Conservation (phyloP, 2,329 filamentous ascomycete species). For the Neocatenulostroma microsporum region DNA sequence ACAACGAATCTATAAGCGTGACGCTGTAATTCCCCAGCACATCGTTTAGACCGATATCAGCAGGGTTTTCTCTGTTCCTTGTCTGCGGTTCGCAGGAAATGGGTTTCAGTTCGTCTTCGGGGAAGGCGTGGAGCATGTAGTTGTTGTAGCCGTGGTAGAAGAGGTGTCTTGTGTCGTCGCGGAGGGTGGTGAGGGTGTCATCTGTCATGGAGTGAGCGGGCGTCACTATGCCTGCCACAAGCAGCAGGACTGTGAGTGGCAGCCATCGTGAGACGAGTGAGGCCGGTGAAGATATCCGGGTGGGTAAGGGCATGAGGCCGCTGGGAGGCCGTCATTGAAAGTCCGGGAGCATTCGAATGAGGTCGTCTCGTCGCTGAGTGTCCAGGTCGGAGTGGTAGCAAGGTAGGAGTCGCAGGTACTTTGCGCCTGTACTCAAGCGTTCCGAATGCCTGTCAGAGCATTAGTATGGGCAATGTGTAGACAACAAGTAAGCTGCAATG, state of each 20-base stretch:
- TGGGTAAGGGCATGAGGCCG: conserved; percentile 20
- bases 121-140: conserved; percentile 90
- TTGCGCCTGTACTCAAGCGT: no score
- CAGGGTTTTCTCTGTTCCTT: conserved; percentile 70
- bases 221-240: conserved; percentile 23
- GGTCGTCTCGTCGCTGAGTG: no score
- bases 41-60: conserved; percentile 83
- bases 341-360: no score
- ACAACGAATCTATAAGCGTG: conserved; percentile 89
- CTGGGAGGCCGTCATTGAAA: conserved; percentile 5
- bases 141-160: conserved; percentile 97
- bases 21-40: conserved; percentile 95
- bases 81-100: conserved; percentile 77
- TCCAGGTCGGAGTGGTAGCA: no score
- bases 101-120: conserved; percentile 89
- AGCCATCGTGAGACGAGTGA: conserved; percentile 22
- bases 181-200: conserved; percentile 33
- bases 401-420: no score
- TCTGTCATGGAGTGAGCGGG: conserved; percentile 38
- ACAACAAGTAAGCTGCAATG: no score
- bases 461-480: no score
- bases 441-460: no score
- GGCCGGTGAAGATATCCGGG: conserved; percentile 17
- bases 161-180: conserved; percentile 54
- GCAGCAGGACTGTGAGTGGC: conserved; percentile 24